A percentile compares a stretch with the other conserved stretches of the same genome.
phyloP scores from a whole-genome alignment of 768 basidiomycete species.

The Agrocybe pediades region DNA sequence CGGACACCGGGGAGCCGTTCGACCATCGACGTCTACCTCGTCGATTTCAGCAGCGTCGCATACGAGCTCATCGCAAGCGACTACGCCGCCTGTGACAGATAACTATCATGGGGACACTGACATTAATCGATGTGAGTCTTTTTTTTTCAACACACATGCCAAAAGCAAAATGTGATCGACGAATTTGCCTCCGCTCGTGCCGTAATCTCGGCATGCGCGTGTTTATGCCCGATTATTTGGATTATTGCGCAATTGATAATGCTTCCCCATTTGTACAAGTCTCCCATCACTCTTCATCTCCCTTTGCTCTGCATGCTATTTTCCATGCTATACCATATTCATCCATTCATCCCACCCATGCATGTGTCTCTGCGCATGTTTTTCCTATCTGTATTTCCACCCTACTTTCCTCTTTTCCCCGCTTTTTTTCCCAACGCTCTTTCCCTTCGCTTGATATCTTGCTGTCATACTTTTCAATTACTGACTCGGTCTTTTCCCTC shows the following conservation, averaged over 20 bases:
- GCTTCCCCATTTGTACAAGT: neutral
- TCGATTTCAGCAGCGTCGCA: conserved; percentile 77
- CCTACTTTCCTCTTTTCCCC: neutral
- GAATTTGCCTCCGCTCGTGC: conserved; percentile 1
- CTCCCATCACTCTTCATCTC: neutral
- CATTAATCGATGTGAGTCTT: conserved; percentile 80
- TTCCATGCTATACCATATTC: neutral
- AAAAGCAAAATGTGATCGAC: conserved; percentile 1
- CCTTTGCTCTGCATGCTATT: neutral
- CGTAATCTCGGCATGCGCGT: conserved; percentile 1
- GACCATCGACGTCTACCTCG: conserved; percentile 78
- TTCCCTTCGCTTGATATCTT: conserved; percentile 3
- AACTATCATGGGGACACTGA: conserved; percentile 70
- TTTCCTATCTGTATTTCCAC: neutral
- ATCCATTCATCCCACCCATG: neutral
- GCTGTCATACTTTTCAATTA: conserved; percentile 1
- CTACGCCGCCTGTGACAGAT: conserved; percentile 76
- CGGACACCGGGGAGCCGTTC: conserved; percentile 46
- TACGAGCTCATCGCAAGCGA: conserved; percentile 78
- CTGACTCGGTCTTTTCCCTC: conserved; percentile 27
- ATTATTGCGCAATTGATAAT: neutral
- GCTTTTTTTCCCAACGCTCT: neutral
- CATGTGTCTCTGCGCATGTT: neutral
- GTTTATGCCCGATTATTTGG: neutral
- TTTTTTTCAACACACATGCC: conserved; percentile 9